Percentiles rank a stretch among this genome's conserved stretches.
Conservation (phyloP, 768 basidiomycete genomes). For the Rhodocollybia butyracea region DNA sequence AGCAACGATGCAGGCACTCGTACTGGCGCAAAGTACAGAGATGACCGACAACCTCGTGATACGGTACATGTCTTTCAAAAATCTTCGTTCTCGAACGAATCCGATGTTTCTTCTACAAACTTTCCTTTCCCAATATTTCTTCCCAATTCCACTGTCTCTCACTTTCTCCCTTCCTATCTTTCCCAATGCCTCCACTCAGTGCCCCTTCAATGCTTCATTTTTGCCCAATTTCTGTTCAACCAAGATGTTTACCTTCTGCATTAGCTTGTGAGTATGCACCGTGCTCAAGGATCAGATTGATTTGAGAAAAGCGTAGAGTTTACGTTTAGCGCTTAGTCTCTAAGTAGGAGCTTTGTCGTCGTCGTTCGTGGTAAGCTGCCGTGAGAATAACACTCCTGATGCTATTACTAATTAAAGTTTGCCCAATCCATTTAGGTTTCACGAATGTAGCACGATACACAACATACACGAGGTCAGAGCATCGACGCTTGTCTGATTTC, state of each 20-base stretch:
- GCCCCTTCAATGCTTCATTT: conserved; percentile 77
- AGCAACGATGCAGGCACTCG: conserved; percentile 56
- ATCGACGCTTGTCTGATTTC: no score
- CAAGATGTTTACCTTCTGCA: conserved; percentile 45
- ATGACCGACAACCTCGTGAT: conserved; percentile 80
- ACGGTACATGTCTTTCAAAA: conserved; percentile 72
- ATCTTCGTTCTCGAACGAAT: conserved; percentile 34
- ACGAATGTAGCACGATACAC: no score
- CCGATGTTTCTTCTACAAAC: conserved; percentile 30
- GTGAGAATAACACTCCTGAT: no score
- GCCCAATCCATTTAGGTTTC: no score
- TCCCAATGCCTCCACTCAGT: conserved; percentile 77
- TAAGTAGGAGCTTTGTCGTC: no score
- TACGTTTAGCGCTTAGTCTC: no score
- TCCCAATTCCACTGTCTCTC: conserved; percentile 51
- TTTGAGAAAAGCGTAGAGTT: no score
- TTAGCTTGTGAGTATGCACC: no score
- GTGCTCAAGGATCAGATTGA: no score
- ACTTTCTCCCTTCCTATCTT: conserved; percentile 76
- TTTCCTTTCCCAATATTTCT: conserved; percentile 65
- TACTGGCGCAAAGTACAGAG: conserved; percentile 65
- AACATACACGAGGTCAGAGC: no score
- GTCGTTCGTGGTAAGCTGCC: no score
- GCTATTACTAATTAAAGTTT: no score
- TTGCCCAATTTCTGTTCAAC: conserved; percentile 75